A percentile compares a stretch with the other conserved stretches of the same genome.
Conservation (phyloP, 768 basidiomycete species). For the Kwoniella dejecticola region DNA sequence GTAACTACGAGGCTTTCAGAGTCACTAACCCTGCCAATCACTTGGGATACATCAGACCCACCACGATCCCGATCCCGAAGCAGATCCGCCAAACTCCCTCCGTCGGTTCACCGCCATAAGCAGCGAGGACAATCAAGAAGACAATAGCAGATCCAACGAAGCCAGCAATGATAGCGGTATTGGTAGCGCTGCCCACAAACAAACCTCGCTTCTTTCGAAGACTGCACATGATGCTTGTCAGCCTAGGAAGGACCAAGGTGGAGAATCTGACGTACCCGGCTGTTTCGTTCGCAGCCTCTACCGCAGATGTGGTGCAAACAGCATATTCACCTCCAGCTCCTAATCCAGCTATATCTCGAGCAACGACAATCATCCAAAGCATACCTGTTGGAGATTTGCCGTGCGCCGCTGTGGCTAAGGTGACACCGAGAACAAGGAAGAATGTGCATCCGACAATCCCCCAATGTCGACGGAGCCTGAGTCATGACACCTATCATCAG, state of each 20-base stretch:
- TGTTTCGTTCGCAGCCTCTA: constrained; percentile 7
- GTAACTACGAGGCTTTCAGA: not conserved
- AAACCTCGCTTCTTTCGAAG: constrained; percentile 8
- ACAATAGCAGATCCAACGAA: constrained; percentile 9
- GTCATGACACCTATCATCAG: too few species aligned
- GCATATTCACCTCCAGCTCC: constrained; percentile 12
- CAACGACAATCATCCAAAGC: constrained; percentile 11
- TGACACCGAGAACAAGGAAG: constrained; percentile 15
- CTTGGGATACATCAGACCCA: not conserved
- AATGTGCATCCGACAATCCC: constrained; percentile 11
- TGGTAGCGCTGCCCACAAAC: constrained; percentile 1
- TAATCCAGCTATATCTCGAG: constrained; percentile 7
- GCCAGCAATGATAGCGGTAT: constrained; percentile 5
- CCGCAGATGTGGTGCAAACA: constrained; percentile 1
- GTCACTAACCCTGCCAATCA: too few species aligned
- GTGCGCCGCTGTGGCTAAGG: constrained; percentile 6
- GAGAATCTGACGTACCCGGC: not conserved
- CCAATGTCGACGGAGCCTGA: constrained; percentile 8
- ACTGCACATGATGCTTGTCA: not conserved
- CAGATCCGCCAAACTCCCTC: constrained; percentile 12
- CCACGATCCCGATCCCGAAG: constrained; percentile 7
- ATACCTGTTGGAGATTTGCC: constrained; percentile 4
- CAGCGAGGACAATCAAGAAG: constrained; percentile 6
- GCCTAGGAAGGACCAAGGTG: not conserved
- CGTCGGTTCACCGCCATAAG: not conserved